Evolutionary conservation across 352 stramenopile species (phyloP).

Genomic region (Halophytophthora polymorphica): DNA sequence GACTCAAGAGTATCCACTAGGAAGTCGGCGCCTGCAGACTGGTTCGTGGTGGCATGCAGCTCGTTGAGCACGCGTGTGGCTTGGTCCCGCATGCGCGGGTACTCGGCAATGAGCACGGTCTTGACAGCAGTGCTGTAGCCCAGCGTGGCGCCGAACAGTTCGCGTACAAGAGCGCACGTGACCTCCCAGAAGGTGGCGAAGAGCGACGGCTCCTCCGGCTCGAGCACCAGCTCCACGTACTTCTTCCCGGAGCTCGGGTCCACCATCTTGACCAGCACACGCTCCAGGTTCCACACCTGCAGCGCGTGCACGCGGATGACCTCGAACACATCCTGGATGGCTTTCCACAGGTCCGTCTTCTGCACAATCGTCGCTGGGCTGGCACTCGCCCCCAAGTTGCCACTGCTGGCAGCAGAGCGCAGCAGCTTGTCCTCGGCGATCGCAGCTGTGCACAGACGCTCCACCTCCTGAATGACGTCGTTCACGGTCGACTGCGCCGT

Average conservation of each 20-base stretch:
- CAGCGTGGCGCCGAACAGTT: constrained; percentile 65
- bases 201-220: constrained; percentile 70
- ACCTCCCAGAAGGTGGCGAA: constrained; percentile 88
- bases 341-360: constrained; percentile 78
- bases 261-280: constrained; percentile 79
- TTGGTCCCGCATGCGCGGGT: constrained; percentile 78
- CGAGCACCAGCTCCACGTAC: constrained; percentile 73
- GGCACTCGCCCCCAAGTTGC: constrained; percentile 22
- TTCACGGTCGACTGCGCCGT: constrained; percentile 76
- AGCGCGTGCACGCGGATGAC: constrained; percentile 60
- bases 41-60: constrained; percentile 49
- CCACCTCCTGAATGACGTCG: constrained; percentile 79
- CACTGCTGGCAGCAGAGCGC: constrained; percentile 15
- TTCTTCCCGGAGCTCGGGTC: constrained; percentile 38
- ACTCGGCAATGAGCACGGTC: constrained; percentile 69
- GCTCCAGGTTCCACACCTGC: constrained; percentile 86
- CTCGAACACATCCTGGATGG: constrained; percentile 78
- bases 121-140: constrained; percentile 57
- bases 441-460: constrained; percentile 51
- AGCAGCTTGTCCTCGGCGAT: constrained; percentile 70
- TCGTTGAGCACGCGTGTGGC: constrained; percentile 62
- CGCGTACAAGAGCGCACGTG: constrained; percentile 67
- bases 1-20: constrained; percentile 13
- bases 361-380: constrained; percentile 35
- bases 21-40: constrained; percentile 26